Percentiles rank a stretch among this genome's conserved stretches.
These are phyloP conservation scores for Parietaria judaica DNA, from an alignment of 306 rosid species.

Conservation along the genomic window DNA sequence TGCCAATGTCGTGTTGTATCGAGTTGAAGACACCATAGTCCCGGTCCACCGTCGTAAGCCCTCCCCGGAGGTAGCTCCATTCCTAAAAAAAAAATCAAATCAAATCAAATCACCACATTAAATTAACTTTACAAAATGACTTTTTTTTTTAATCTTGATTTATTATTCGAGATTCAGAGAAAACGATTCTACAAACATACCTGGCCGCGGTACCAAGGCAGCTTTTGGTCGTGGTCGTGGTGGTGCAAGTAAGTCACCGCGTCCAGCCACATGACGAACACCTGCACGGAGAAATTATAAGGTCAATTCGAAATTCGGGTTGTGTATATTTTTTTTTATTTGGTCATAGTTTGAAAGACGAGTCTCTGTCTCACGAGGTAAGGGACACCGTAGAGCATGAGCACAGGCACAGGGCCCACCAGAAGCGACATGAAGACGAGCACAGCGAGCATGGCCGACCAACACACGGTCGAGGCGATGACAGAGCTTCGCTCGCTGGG, in stretches of 20 bases:
- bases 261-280: conserved; percentile 82
- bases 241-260: conserved; percentile 91
- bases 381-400: conserved; percentile 70
- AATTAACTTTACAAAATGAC: no score
- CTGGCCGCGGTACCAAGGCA: conserved; percentile 98
- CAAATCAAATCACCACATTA: neutral
- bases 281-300: conserved; percentile 20
- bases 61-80: conserved; percentile 89
- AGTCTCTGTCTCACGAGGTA: conserved; percentile 45
- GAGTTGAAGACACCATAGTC: conserved; percentile 84
- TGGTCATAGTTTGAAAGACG: neutral
- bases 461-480: conserved; percentile 57
- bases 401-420: conserved; percentile 45
- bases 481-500: conserved; percentile 58
- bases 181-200: conserved; percentile 16
- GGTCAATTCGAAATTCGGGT: neutral
- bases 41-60: conserved; percentile 83
- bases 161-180: neutral
- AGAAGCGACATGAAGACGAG: conserved; percentile 36
- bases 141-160: no score
- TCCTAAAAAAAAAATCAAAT: conserved; percentile 41
- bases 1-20: conserved; percentile 93
- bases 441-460: conserved; percentile 49
- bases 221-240: conserved; percentile 76
- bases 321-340: no score